Evolutionary conservation across 23 red algal genomes (phyloP).

Genomic region (Gracilariopsis chorda): DNA sequence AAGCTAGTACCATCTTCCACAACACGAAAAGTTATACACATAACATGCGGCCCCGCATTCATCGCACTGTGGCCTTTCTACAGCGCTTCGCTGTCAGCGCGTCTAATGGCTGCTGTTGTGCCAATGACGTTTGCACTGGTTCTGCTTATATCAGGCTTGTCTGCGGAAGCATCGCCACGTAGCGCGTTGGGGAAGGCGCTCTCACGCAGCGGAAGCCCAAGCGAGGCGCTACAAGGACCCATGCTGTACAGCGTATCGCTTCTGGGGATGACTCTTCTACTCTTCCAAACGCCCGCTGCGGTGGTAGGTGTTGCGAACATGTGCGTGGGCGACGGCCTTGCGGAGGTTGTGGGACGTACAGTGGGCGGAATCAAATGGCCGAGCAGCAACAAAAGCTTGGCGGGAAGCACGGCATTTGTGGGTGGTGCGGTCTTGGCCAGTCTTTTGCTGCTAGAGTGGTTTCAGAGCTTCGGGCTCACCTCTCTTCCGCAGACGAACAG

Average conservation of each 20-base stretch:
- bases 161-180: not conserved
- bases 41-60: not conserved
- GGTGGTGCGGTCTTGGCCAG: not conserved
- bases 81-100: not conserved
- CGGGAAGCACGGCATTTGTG: not conserved
- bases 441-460: not conserved
- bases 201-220: not conserved
- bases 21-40: constrained; percentile 11
- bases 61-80: constrained; percentile 21
- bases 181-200: constrained; percentile 8
- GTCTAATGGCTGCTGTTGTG: not conserved
- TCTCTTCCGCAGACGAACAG: not conserved
- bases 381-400: not conserved
- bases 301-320: not conserved
- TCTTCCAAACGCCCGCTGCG: not conserved
- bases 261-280: not conserved
- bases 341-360: not conserved
- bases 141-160: not conserved
- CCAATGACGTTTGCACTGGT: not conserved
- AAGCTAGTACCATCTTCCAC: not conserved
- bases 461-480: not conserved
- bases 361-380: not conserved
- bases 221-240: not conserved
- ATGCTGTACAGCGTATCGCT: not conserved
- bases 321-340: constrained; percentile 28